phyloP scores from a whole-genome alignment of 2,329 filamentous ascomycete species.

The Amesomyces nigricolor region DNA sequence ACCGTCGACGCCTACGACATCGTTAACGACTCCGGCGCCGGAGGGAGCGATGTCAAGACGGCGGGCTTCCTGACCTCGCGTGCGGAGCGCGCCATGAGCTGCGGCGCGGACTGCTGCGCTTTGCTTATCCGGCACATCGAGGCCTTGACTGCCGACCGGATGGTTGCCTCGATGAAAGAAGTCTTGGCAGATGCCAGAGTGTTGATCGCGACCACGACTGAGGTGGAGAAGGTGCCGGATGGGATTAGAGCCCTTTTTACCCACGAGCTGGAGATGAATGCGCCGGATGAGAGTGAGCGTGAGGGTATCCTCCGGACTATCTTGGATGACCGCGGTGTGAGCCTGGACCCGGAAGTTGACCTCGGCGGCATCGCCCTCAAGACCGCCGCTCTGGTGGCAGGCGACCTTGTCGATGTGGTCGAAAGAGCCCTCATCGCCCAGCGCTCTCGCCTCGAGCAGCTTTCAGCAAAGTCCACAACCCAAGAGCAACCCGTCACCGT shows the following conservation, averaged over 20 bases:
- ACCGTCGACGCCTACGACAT: slow-evolving; percentile 89
- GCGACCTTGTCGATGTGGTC: slow-evolving; percentile 89
- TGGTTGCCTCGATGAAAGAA: slow-evolving; percentile 77
- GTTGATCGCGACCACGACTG: slow-evolving; percentile 87
- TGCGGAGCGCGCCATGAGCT: slow-evolving; percentile 82
- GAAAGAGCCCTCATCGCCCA: slow-evolving; percentile 80
- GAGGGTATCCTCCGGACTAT: slow-evolving; percentile 80
- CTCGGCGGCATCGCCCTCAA: slow-evolving; percentile 82
- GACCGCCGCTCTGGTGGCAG: slow-evolving; percentile 90
- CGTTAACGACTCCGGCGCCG: slow-evolving; percentile 80
- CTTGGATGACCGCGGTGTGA: slow-evolving; percentile 67
- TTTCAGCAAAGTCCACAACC: slow-evolving; percentile 49
- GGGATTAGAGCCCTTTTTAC: slow-evolving; percentile 87
- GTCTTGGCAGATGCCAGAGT: slow-evolving; percentile 75
- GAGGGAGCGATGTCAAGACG: slow-evolving; percentile 87
- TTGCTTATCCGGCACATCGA: slow-evolving; percentile 88
- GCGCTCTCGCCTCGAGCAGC: slow-evolving; percentile 64
- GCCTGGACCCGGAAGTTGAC: slow-evolving; percentile 78
- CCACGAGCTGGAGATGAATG: slow-evolving; percentile 88
- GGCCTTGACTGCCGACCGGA: slow-evolving; percentile 83
- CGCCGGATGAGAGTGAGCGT: slow-evolving; percentile 86
- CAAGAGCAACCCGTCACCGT: slow-evolving; percentile 50
- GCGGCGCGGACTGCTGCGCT: slow-evolving; percentile 75
- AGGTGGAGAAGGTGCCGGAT: slow-evolving; percentile 90
- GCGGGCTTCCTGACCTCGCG: slow-evolving; percentile 84